Evolutionary conservation across 1,284 basidiomycete genomes (phyloP).

Genomic region (Ceratobasidium sp.): DNA sequence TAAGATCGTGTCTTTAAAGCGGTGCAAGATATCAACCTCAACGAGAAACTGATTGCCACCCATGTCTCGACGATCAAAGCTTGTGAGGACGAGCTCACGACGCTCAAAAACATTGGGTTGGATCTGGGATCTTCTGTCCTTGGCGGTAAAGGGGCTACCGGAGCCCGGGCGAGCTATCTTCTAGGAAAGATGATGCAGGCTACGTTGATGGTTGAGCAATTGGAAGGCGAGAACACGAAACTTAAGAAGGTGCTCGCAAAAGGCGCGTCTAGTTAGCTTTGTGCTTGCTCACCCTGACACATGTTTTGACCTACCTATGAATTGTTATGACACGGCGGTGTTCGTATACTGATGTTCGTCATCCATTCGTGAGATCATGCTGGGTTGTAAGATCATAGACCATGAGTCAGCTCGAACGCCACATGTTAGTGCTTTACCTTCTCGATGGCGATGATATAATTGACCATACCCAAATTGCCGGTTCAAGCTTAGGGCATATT

Average conservation of each 20-base stretch:
- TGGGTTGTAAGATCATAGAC: background rate
- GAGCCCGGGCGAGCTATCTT: conserved; percentile 70
- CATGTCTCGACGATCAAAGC: conserved; percentile 70
- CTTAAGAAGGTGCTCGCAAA: conserved; percentile 65
- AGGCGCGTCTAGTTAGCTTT: conserved; percentile 5
- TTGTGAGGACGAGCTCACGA: conserved; percentile 79
- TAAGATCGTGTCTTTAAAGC: conserved; percentile 82
- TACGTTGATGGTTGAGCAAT: conserved; percentile 67
- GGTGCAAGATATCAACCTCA: conserved; percentile 81
- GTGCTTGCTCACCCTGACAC: background rate
- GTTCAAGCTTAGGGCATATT: background rate
- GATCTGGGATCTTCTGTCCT: conserved; percentile 52
- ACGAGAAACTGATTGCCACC: conserved; percentile 72
- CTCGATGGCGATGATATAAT: background rate
- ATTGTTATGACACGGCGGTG: background rate
- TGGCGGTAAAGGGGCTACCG: conserved; percentile 60
- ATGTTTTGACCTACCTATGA: background rate
- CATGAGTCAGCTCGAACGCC: background rate
- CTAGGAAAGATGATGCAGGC: conserved; percentile 76
- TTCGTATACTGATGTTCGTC: background rate
- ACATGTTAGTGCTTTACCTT: background rate
- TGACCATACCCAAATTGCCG: background rate
- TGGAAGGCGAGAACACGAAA: conserved; percentile 73
- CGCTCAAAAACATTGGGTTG: conserved; percentile 67
- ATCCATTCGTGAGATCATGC: background rate